These are phyloP conservation scores for Ailanthus altissimus DNA, from an alignment of 345 rosid species.

Conservation along the genomic window DNA sequence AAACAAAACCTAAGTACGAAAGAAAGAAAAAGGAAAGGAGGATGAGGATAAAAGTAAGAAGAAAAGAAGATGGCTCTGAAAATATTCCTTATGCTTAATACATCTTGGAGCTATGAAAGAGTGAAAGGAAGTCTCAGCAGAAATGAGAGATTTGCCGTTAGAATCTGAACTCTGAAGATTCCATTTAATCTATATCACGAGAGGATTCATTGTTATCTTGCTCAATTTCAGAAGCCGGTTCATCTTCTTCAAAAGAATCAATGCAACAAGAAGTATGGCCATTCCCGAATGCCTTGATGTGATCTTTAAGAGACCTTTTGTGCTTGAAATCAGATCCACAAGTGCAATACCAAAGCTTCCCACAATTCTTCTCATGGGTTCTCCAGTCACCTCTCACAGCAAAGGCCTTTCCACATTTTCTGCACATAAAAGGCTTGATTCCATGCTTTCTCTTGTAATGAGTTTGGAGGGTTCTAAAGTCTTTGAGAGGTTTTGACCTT, in stretches of 20 bases:
- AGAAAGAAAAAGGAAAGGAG: neutral
- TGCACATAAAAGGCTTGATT: slow-evolving; percentile 85
- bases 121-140: slow-evolving; percentile 17
- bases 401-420: slow-evolving; percentile 90
- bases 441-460: slow-evolving; percentile 98
- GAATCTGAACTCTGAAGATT: neutral
- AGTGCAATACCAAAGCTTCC: slow-evolving; percentile 92
- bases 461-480: slow-evolving; percentile 97
- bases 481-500: slow-evolving; percentile 83
- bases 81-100: neutral
- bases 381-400: slow-evolving; percentile 99
- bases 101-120: slow-evolving; percentile 14
- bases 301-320: slow-evolving; percentile 93
- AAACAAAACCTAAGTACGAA: neutral
- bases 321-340: slow-evolving; percentile 98
- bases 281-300: slow-evolving; percentile 77
- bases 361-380: slow-evolving; percentile 98
- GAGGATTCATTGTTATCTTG: slow-evolving; percentile 52
- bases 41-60: neutral
- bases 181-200: slow-evolving; percentile 21
- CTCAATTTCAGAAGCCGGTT: slow-evolving; percentile 73
- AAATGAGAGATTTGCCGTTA: slow-evolving; percentile 6
- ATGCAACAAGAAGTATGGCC: slow-evolving; percentile 78
- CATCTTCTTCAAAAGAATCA: slow-evolving; percentile 68
- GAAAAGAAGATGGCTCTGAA: neutral